Base-by-base conservation (phyloP, 139 green algal genomes). In the Coelastrella sp. region DNA sequence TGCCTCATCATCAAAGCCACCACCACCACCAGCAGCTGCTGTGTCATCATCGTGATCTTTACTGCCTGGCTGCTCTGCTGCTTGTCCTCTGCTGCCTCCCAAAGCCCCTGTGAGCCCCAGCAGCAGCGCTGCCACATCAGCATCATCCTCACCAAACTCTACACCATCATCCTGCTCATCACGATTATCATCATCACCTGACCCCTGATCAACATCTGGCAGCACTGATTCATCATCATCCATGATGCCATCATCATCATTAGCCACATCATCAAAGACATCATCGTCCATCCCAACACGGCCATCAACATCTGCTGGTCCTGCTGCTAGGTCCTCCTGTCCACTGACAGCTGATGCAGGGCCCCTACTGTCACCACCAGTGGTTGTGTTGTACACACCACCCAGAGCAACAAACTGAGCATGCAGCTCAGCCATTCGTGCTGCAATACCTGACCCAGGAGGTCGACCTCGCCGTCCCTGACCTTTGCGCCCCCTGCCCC, bases 61-160 rank as follows among this genome's bases (percentile, higher is more conserved):
- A 3, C 13, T 23, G 30, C 27, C 27, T 25, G 13, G 25, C 27
- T 73, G 1, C 1, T 41, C 34, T 64, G 41, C 72, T 66, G 67
- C 67, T 76, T 41, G 48, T 50, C 30, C 73, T 23, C 27, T 6
- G 48, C 50, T 41, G 37, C 50, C 30, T 8, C n/a, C 32, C 19
- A 59, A 5, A 25, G 48, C 73, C 9, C 73, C 48, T 51, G 73
- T 81, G 0, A 81, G 73, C 35, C 73, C 73, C 30, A 81, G 73
- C 48, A 81, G 73, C 73, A 81, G 73, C 25, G 73, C 73, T 25
- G 73, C 73, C n/a, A 81, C 73, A 25, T 81, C 73, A 37, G 73
- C 73, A 37, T 81, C 73, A 68, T 81, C 73, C 34, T 81, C 73
- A 8, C 37, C 41, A 25, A 38, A 13, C 23, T 27, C 41, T 43